Evolutionary conservation across 2,329 filamentous ascomycete species (phyloP), one percentile per base, ranked within the genome.

Genomic region (Sporothrix curviconia): DNA sequence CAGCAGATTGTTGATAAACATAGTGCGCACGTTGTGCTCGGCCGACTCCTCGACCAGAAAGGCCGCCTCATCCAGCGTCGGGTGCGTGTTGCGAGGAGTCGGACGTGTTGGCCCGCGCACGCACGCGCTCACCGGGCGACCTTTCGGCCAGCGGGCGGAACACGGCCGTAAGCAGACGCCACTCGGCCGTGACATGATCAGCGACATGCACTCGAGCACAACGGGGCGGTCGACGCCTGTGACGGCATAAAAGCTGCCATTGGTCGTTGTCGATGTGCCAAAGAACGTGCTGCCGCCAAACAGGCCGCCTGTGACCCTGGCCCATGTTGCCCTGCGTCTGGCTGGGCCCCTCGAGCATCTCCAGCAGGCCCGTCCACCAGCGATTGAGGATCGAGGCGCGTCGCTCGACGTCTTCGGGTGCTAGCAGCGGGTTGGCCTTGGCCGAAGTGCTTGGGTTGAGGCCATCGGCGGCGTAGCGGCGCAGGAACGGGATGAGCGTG

Each of bases 101-200:
- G 14, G 78, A 79, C 2, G 81, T 79, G 59, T 71, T 72, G 14
- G 76, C 77, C 43, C 73, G 76, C 63, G 70, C 70, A 36, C 71
- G 75, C 19, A 74, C 70, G 19, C 70, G 70, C 61, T 81, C 79
- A 37, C 68, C 70, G 2, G 75, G 74, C 32, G 73, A 76, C 47
- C 83, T 81, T 42, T 85, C 80, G 12, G 71, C 74, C 28, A 89
- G 70, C 0, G 86, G 82, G 58, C 83, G 80, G 66, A 88, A 86
- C 19, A 79, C 82, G 4, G 84, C 84, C 0, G 87, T 87, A 25
- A 85, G 80, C 55, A 87, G 78, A 61, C 89, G 84, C 92, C 92
- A 96, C 72, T 96, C 92, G 0, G 84, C 47, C 92, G 82, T 71
- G 87, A 87, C 91, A 96, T 95, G 67, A 96, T 84, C 55, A 87